Evolutionary conservation across 345 rosid species (phyloP).

Genomic region (Firmiana major): DNA sequence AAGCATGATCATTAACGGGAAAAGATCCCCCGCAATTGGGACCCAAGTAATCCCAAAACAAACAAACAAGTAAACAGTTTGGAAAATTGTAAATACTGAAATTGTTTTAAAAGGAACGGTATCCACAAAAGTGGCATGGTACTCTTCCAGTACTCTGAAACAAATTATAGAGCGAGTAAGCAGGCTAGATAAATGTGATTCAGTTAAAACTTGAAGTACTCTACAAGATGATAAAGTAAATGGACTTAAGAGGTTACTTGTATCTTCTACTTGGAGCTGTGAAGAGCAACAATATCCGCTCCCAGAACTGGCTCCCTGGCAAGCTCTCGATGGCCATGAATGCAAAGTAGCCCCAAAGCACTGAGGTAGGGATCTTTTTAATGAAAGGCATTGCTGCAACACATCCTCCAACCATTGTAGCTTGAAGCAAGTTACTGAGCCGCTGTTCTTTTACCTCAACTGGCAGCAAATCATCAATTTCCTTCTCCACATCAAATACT

Average conservation of each 20-base stretch:
- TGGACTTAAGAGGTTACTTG: slow-evolving; percentile 40
- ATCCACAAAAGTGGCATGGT: slow-evolving; percentile 78
- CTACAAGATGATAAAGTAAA: not conserved
- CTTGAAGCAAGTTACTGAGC: slow-evolving; percentile 88
- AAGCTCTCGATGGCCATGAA: slow-evolving; percentile 96
- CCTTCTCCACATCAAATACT: slow-evolving; percentile 78
- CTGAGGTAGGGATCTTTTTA: slow-evolving; percentile 81
- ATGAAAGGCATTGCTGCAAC: slow-evolving; percentile 97
- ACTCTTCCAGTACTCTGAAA: slow-evolving; percentile 69
- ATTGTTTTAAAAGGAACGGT: slow-evolving; percentile 80
- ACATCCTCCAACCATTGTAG: slow-evolving; percentile 71
- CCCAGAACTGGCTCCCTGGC: slow-evolving; percentile 96
- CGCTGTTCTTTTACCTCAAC: slow-evolving; percentile 94
- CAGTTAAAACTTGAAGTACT: not conserved
- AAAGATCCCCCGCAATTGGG: slow-evolving; percentile 87
- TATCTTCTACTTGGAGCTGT: slow-evolving; percentile 87
- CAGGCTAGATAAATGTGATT: not conserved
- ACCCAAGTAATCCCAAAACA: slow-evolving; percentile 94
- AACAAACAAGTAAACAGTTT: slow-evolving; percentile 61
- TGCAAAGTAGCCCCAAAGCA: slow-evolving; percentile 94
- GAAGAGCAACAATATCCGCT: slow-evolving; percentile 75
- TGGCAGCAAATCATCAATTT: slow-evolving; percentile 76
- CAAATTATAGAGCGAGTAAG: slow-evolving; percentile 2
- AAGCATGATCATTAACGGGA: slow-evolving; percentile 85
- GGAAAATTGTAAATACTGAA: slow-evolving; percentile 68